Evolutionary conservation across 148 eudicot genomes (phyloP).

Genomic region (Euryodendron excelsum): DNA sequence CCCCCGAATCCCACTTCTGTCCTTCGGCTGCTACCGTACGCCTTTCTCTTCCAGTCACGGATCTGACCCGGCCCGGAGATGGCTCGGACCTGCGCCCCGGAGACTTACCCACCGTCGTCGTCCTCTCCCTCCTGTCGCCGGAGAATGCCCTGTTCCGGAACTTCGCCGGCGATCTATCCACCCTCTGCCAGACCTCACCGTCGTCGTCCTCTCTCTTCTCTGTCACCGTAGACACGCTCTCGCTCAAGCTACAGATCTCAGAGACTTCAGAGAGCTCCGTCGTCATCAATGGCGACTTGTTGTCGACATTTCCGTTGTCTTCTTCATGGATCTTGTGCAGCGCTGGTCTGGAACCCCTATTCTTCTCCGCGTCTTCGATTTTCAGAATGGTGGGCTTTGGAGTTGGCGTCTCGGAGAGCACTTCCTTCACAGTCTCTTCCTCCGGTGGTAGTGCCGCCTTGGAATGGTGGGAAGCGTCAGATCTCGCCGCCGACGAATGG

Average conservation of each 20-base stretch:
- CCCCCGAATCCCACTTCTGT: conserved; percentile 25
- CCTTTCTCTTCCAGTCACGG: conserved; percentile 16
- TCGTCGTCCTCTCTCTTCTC: conserved; percentile 24
- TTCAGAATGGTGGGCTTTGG: not conserved
- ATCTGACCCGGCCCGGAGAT: conserved; percentile 40
- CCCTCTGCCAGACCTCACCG: conserved; percentile 25
- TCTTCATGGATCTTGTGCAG: conserved; percentile 3
- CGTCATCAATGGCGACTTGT: not conserved
- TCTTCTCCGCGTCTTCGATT: not conserved
- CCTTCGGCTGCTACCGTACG: not conserved
- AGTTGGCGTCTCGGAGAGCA: conserved; percentile 59
- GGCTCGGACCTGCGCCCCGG: conserved; percentile 44
- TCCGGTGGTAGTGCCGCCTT: conserved; percentile 32
- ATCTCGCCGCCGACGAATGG: not conserved
- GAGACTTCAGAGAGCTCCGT: conserved; percentile 40
- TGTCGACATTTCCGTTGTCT: not conserved
- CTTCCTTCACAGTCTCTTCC: conserved; percentile 80
- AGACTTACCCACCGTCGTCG: conserved; percentile 21
- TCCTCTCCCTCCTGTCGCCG: conserved; percentile 22
- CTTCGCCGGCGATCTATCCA: conserved; percentile 29
- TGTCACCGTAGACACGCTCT: conserved; percentile 41
- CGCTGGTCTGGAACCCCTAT: not conserved
- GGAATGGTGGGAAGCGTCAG: not conserved
- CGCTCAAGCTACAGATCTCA: conserved; percentile 40
- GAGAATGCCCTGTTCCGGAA: conserved; percentile 18